A percentile compares a stretch with the other conserved stretches of the same genome.
Conservation (phyloP, 345 rosid genomes). For the Brassica rapa region DNA sequence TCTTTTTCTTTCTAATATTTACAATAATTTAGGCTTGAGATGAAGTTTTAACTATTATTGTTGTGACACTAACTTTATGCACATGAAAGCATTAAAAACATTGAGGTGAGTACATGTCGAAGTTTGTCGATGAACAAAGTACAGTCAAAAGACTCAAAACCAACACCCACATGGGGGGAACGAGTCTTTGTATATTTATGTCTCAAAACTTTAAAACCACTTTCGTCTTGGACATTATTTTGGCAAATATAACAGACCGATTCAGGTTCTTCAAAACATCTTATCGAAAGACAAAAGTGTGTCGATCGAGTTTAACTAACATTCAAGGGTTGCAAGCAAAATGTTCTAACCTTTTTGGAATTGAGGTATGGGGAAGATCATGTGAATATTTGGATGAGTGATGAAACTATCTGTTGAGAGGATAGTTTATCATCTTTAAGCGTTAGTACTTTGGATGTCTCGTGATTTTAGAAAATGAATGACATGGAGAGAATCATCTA, state of each 20-base stretch:
- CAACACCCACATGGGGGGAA: conserved; percentile 5
- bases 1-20: background rate
- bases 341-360: conserved; percentile 9
- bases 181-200: background rate
- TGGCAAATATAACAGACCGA: background rate
- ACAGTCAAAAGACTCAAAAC: too few species aligned
- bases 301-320: background rate
- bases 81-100: conserved; percentile 28
- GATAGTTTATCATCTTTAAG: background rate
- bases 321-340: background rate
- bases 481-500: conserved; percentile 4
- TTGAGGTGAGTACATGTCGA: conserved; percentile 17
- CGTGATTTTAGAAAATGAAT: conserved; percentile 14
- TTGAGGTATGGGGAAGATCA: conserved; percentile 3
- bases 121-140: too few species aligned
- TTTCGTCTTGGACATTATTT: background rate
- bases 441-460: background rate
- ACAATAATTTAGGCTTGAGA: conserved; percentile 4
- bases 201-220: background rate
- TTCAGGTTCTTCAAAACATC: conserved; percentile 2
- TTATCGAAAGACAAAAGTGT: background rate
- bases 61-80: conserved; percentile 10
- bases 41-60: conserved; percentile 5
- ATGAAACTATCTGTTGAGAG: background rate
- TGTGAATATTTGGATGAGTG: conserved; percentile 3